Evolutionary conservation across 2,329 filamentous ascomycete species (phyloP).

Genomic region (Raffaelea ambrosiae): DNA sequence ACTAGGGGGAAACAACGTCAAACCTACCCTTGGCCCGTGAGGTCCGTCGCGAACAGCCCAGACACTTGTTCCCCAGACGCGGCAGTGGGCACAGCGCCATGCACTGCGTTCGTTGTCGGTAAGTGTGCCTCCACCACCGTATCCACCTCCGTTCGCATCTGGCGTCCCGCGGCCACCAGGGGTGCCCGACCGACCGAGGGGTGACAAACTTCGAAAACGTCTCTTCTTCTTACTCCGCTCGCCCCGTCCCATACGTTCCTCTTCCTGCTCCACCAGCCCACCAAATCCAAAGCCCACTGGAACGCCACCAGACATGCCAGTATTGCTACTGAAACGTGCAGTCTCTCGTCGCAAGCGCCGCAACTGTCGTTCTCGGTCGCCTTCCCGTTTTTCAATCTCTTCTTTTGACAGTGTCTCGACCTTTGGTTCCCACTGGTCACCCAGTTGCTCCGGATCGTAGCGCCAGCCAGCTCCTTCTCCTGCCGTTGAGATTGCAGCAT

Average conservation of each 20-base stretch:
- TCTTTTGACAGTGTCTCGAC: conserved; percentile 80
- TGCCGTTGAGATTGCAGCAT: conserved; percentile 50
- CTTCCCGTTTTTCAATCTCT: conserved; percentile 94
- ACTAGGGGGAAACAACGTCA: not conserved
- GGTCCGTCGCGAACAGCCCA: conserved; percentile 96
- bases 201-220: conserved; percentile 81
- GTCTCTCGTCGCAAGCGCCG: conserved; percentile 82
- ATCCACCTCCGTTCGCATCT: conserved; percentile 63
- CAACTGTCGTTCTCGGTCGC: conserved; percentile 86
- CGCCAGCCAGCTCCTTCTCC: conserved; percentile 67
- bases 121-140: conserved; percentile 56
- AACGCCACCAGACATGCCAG: conserved; percentile 70
- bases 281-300: conserved; percentile 47
- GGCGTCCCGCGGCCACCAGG: conserved; percentile 71
- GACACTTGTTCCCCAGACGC: conserved; percentile 78
- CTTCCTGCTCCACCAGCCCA: conserved; percentile 47
- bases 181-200: conserved; percentile 59
- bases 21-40: conserved; percentile 67
- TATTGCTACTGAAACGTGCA: conserved; percentile 79
- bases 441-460: conserved; percentile 86
- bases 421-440: conserved; percentile 76
- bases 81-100: conserved; percentile 86
- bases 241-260: conserved; percentile 84
- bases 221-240: conserved; percentile 94
- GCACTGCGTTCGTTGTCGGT: conserved; percentile 68